Evolutionary conservation across 306 rosid genomes (phyloP).

Genomic region (Alnus glutinosa): DNA sequence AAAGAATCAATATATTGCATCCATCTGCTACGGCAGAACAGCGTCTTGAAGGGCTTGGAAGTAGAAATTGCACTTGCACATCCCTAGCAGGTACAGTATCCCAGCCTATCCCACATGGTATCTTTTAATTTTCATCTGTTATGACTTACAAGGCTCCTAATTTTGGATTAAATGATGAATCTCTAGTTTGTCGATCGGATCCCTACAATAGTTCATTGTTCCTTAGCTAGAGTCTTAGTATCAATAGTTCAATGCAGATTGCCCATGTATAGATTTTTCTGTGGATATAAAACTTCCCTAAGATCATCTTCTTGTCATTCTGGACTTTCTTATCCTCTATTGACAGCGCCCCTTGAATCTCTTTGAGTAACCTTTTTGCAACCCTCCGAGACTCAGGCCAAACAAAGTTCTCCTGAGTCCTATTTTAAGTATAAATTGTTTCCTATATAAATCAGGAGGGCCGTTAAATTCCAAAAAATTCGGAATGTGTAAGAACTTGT

Average conservation of each 20-base stretch:
- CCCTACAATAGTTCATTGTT: too few species aligned
- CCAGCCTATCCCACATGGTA: background rate
- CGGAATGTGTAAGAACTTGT: background rate
- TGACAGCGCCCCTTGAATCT: background rate
- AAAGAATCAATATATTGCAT: slow-evolving; percentile 44
- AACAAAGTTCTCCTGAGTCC: background rate
- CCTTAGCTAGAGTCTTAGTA: background rate
- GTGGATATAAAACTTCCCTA: background rate
- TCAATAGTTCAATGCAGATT: background rate
- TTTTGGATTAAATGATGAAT: background rate
- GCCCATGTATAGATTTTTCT: background rate
- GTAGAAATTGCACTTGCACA: slow-evolving; percentile 13
- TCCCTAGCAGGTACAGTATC: slow-evolving; percentile 23
- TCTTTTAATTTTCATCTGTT: background rate
- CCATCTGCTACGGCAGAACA: slow-evolving; percentile 45
- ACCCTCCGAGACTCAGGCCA: background rate
- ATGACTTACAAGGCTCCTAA: background rate
- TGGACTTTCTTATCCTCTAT: too few species aligned
- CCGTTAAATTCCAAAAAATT: background rate
- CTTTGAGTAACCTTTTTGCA: background rate
- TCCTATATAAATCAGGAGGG: background rate
- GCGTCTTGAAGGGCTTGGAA: slow-evolving; percentile 33
- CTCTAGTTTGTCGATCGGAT: background rate
- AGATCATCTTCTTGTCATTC: too few species aligned
- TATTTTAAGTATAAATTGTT: background rate